These are phyloP conservation scores for Saccharomycopsis hybrid DNA, from an alignment of 1,139 yeast species.

Conservation along the genomic window DNA sequence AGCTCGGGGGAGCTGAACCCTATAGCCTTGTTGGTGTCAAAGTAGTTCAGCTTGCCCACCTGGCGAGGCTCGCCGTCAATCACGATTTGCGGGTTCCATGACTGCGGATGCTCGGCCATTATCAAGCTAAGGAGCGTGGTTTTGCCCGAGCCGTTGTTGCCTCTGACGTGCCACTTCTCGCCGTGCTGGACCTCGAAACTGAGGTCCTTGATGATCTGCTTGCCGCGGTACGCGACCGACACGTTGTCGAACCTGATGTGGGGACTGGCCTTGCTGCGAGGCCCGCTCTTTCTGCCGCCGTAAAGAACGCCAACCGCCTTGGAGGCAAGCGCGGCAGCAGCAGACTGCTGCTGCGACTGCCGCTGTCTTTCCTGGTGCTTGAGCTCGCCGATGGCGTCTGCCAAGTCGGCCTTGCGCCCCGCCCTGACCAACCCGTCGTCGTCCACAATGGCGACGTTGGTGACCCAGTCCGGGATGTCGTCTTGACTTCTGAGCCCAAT, in stretches of 20 bases:
- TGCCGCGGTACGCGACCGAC: constrained; percentile 59
- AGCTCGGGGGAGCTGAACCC: constrained; percentile 91
- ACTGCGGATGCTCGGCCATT: constrained; percentile 95
- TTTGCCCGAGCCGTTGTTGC: constrained; percentile 90
- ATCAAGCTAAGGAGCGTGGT: constrained; percentile 77
- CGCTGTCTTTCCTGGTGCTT: neutral
- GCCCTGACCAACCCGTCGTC: constrained; percentile 25
- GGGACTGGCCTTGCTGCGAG: constrained; percentile 29
- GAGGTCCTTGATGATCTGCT: constrained; percentile 52
- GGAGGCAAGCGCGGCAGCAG: too few relatives aligned
- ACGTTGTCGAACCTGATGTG: constrained; percentile 55
- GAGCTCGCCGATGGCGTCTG: neutral
- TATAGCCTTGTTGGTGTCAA: constrained; percentile 69
- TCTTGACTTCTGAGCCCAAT: constrained; percentile 79
- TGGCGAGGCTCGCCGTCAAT: constrained; percentile 63
- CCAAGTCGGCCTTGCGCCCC: neutral
- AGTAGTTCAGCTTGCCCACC: constrained; percentile 72
- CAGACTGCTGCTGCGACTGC: neutral
- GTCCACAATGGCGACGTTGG: constrained; percentile 60
- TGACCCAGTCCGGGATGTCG: constrained; percentile 68
- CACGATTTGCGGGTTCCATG: constrained; percentile 71
- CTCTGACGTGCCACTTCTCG: constrained; percentile 82
- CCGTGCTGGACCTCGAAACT: constrained; percentile 65
- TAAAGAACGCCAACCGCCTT: neutral
- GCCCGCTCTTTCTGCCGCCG: constrained; percentile 10